Percentiles rank a stretch among this genome's conserved stretches.
phyloP scores from a whole-genome alignment of 352 stramenopile species.

The Phytophthora citricola region DNA sequence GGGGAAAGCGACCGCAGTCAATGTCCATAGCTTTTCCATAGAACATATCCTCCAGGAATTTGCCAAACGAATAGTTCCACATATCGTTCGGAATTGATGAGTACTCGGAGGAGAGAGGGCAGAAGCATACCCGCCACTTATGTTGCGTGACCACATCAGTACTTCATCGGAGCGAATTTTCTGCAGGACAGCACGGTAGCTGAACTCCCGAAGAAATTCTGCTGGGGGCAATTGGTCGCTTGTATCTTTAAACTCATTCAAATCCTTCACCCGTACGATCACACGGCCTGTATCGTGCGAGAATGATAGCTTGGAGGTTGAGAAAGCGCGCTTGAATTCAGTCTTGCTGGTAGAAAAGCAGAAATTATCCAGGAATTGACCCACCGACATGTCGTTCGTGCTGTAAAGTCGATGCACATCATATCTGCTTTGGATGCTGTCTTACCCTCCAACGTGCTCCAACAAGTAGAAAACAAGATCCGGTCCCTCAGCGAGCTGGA shows the following conservation, averaged over 20 bases:
- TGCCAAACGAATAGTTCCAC: slow-evolving; percentile 90
- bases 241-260: slow-evolving; percentile 73
- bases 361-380: slow-evolving; percentile 82
- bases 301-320: slow-evolving; percentile 82
- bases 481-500: slow-evolving; percentile 66
- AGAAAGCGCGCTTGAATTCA: slow-evolving; percentile 84
- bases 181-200: slow-evolving; percentile 62
- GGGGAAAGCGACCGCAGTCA: slow-evolving; percentile 71
- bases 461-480: slow-evolving; percentile 87
- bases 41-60: slow-evolving; percentile 87
- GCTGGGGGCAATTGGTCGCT: slow-evolving; percentile 56
- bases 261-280: slow-evolving; percentile 73
- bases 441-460: slow-evolving; percentile 79
- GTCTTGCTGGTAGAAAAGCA: slow-evolving; percentile 74
- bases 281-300: slow-evolving; percentile 84
- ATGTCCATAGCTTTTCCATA: slow-evolving; percentile 83
- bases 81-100: slow-evolving; percentile 67
- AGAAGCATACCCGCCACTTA: slow-evolving; percentile 23
- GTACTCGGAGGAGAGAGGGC: slow-evolving; percentile 59
- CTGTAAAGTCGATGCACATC: slow-evolving; percentile 91
- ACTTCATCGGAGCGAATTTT: slow-evolving; percentile 67
- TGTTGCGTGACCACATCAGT: slow-evolving; percentile 72
- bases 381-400: slow-evolving; percentile 83
- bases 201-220: slow-evolving; percentile 70
- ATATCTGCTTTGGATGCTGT: slow-evolving; percentile 85